These are phyloP conservation scores for Chenopodium album DNA, from an alignment of 148 eudicot species.

Conservation along the genomic window DNA sequence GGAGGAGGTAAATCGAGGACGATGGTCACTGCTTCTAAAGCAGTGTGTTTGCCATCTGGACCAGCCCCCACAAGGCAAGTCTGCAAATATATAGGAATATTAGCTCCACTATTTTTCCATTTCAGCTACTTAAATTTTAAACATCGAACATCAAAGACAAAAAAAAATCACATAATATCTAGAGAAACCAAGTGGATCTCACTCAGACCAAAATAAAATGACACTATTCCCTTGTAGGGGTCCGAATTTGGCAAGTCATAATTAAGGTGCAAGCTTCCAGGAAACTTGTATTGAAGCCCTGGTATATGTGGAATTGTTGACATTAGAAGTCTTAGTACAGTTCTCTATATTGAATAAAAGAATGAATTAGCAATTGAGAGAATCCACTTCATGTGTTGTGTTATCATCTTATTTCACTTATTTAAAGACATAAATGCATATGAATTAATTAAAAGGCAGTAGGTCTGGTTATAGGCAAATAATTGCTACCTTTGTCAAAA, in stretches of 20 bases:
- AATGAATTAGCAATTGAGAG: neutral
- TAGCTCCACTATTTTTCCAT: neutral
- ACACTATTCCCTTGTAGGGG: neutral
- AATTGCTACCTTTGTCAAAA: no score
- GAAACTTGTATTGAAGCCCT: neutral
- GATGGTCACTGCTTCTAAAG: constrained; percentile 94
- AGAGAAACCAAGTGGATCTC: neutral
- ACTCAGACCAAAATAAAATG: neutral
- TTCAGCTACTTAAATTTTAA: neutral
- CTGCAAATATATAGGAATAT: constrained; percentile 34
- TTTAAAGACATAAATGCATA: no score
- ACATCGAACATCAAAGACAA: neutral
- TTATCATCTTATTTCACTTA: neutral
- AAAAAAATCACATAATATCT: neutral
- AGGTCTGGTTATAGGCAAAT: no score
- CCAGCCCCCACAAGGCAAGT: constrained; percentile 98
- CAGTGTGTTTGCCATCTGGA: constrained; percentile 95
- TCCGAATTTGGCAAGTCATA: neutral
- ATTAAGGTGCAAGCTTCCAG: neutral
- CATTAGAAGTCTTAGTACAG: neutral
- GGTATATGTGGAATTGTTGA: neutral
- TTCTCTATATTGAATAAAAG: neutral
- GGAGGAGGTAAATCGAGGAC: constrained; percentile 99
- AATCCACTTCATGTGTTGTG: neutral
- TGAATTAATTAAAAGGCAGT: no score